Conservation (phyloP, 148 eudicot species). For the Rhododendron ferrugineum region DNA sequence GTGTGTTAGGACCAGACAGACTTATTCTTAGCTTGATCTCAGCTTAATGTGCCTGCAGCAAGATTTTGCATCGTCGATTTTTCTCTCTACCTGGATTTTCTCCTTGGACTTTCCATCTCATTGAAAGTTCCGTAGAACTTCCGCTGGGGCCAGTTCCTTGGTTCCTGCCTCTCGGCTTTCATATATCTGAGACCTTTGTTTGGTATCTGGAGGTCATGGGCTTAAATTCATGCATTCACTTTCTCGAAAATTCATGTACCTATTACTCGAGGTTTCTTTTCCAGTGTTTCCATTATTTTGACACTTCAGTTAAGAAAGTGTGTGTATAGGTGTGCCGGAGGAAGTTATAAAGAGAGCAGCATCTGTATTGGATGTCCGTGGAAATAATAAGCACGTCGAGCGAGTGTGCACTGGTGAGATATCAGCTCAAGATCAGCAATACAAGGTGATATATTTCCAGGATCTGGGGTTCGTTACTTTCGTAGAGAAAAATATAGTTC, state of each 20-base stretch:
- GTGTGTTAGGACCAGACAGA: too few relatives aligned
- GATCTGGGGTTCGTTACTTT: background rate
- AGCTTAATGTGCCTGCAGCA: background rate
- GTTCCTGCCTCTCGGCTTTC: background rate
- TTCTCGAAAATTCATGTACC: background rate
- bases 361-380: constrained; percentile 40
- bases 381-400: constrained; percentile 43
- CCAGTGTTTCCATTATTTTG: background rate
- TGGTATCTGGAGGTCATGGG: background rate
- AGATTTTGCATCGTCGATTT: background rate
- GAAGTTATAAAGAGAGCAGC: constrained; percentile 82
- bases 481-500: background rate
- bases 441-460: constrained; percentile 48
- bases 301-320: background rate
- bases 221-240: background rate
- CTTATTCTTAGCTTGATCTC: background rate
- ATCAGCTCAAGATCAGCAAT: constrained; percentile 65
- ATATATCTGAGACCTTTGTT: background rate
- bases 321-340: constrained; percentile 55
- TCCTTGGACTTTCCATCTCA: background rate
- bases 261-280: background rate
- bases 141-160: background rate
- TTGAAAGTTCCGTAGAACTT: background rate
- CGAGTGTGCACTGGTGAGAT: constrained; percentile 44
- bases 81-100: background rate